These are phyloP conservation scores for Neonothopanus nambi DNA, from an alignment of 1,284 basidiomycete species.

Conservation along the genomic window DNA sequence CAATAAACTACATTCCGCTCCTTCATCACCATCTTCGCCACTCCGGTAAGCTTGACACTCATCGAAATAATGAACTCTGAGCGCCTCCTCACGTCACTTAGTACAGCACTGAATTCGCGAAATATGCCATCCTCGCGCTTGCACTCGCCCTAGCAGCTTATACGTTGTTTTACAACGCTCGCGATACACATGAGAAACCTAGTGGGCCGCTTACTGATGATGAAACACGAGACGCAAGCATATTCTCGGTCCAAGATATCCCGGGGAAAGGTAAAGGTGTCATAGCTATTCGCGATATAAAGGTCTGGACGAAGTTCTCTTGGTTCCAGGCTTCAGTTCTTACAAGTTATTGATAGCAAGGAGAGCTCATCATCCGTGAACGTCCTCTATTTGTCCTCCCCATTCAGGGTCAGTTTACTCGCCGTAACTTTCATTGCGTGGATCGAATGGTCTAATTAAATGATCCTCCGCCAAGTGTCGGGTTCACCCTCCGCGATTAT, in stretches of 20 bases:
- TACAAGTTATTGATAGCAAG: slow-evolving; percentile 42
- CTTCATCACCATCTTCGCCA: no score
- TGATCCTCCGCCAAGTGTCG: slow-evolving; percentile 31
- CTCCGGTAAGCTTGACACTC: no score
- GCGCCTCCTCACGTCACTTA: no score
- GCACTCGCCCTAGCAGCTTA: no score
- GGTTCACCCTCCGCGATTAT: slow-evolving; percentile 46
- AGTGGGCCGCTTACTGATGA: not conserved
- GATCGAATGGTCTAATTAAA: not conserved
- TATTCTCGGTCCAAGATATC: slow-evolving; percentile 34
- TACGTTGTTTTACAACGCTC: no score
- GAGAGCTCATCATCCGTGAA: slow-evolving; percentile 56
- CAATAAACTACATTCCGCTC: no score
- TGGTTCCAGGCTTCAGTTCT: not conserved
- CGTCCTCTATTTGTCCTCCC: slow-evolving; percentile 55
- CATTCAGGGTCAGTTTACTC: slow-evolving; percentile 37
- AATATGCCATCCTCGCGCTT: no score
- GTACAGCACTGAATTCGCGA: no score
- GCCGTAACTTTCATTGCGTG: not conserved
- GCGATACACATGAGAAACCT: no score
- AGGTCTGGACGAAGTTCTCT: slow-evolving; percentile 23
- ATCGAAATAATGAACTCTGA: no score
- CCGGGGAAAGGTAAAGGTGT: slow-evolving; percentile 43
- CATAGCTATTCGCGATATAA: slow-evolving; percentile 38
- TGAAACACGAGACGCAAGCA: slow-evolving; percentile 13